Conservation (phyloP, 257 asterid genomes). For the Ballota nigra region DNA sequence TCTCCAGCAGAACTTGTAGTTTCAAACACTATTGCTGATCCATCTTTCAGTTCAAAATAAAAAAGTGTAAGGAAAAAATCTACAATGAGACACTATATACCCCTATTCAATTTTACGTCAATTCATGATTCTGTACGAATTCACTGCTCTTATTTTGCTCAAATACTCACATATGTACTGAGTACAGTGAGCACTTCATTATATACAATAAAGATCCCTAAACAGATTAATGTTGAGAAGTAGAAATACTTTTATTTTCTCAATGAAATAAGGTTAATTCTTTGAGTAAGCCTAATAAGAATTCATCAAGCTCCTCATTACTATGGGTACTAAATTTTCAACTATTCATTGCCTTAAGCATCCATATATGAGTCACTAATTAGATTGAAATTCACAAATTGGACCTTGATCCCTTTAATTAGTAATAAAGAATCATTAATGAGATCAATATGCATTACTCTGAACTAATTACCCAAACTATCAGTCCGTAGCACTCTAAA, state of each 20-base stretch:
- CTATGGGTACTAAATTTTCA: neutral
- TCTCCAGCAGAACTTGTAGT: constrained; percentile 44
- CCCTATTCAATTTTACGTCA: neutral
- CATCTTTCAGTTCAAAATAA: constrained; percentile 55
- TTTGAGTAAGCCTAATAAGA: neutral
- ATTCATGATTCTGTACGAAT: neutral
- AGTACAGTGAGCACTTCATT: neutral
- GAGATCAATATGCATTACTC: constrained; percentile 7
- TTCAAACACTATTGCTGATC: constrained; percentile 29
- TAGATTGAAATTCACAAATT: neutral
- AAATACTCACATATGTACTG: constrained; percentile 8
- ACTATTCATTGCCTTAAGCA: neutral
- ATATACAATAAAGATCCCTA: neutral
- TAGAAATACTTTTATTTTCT: neutral
- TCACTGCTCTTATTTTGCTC: neutral
- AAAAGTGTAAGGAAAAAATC: constrained; percentile 10
- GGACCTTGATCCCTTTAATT: neutral
- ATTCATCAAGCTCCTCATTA: neutral
- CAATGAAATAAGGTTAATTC: neutral
- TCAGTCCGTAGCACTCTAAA: too few relatives aligned
- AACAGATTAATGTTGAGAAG: neutral
- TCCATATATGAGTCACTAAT: neutral
- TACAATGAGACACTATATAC: neutral
- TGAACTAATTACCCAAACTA: neutral
- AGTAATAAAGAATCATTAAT: too few relatives aligned